Percentiles rank a stretch among this genome's conserved stretches.
Conservation (phyloP, 768 basidiomycete species). For the Lactifluus subvellereus region DNA sequence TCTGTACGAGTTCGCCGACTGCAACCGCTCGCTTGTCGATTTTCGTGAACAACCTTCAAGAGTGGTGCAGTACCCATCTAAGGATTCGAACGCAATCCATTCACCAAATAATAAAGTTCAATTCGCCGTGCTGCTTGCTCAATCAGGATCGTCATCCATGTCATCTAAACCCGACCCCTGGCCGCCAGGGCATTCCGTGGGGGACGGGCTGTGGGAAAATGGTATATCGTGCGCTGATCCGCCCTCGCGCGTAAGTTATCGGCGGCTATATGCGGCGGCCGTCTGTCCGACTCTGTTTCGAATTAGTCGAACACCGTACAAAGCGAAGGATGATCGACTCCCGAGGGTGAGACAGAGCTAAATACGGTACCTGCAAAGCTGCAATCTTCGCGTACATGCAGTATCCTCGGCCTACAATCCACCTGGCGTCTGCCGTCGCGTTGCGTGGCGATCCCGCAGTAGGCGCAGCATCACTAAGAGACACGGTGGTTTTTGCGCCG, state of each 20-base stretch:
- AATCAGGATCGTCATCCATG: background rate
- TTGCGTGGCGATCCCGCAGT: background rate
- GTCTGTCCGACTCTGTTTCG: too few species aligned
- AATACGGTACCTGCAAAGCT: background rate
- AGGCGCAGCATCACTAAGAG: background rate
- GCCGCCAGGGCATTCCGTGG: conserved; percentile 1
- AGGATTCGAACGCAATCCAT: background rate
- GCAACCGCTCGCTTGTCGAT: too few species aligned
- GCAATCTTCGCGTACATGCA: background rate
- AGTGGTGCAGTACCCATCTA: too few species aligned
- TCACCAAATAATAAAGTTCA: background rate
- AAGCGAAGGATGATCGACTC: background rate
- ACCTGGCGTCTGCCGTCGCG: background rate
- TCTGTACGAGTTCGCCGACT: too few species aligned
- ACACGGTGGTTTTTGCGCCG: background rate
- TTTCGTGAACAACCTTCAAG: too few species aligned
- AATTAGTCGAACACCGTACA: background rate
- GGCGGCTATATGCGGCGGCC: background rate
- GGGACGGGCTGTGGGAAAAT: conserved; percentile 3
- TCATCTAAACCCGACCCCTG: background rate
- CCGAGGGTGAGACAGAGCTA: background rate
- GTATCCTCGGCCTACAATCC: background rate
- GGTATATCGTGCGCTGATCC: conserved; percentile 5
- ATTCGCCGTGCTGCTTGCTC: background rate
- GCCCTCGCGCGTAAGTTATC: background rate